Evolutionary conservation across 2,329 filamentous ascomycete species (phyloP), one percentile per base, ranked within the genome.

Genomic region (Penicillium glabrum): DNA sequence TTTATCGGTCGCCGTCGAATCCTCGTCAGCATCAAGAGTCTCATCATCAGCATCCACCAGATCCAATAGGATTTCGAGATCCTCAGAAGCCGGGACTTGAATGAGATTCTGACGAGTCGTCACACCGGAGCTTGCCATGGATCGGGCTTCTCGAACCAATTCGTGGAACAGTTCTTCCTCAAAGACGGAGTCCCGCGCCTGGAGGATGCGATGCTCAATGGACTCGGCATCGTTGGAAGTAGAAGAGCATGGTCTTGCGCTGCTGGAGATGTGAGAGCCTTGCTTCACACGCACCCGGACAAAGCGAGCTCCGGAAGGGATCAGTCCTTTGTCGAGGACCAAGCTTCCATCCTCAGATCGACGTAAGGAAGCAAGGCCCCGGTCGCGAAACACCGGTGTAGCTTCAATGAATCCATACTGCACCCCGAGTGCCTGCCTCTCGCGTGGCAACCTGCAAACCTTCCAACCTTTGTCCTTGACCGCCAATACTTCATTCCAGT

Each of bases 391-490:
- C 41, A 81, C 79, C 13, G 79, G 76, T 16, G 80, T 73, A 83
- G 83, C 83, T 78, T 97, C 93, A 13, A 89, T 83, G 69, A 96
- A 96, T 8, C 93, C 95, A 74, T 93, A 97, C 61, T 90, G 87
- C 35, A 98, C 93, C 21, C 89, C 92, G 49, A 98, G 80, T 0
- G 86, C 87, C 64, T 90, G 86, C 49, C 82, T 81, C 64, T 93
- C 87, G 7, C 86, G 80, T 0, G 91, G 91, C 41, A 95, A 79
- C 48, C 89, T 84, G 64, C 89, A 93, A 19, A 98, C 79, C 21
- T 89, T 88, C 93, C 95, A 99, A 5, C 93, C 92, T 53, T 87
- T 88, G 63, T 91, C 85, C 62, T 89, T 91, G 45, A 98, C 86
- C 10, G 86, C 85, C 46, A 96, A 78, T 2, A 98, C 84, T 66